Percentiles rank a stretch among this genome's conserved stretches.
Evolutionary conservation across 176 grass and related monocot species (phyloP).

Genomic region (Oryza glumipatula): DNA sequence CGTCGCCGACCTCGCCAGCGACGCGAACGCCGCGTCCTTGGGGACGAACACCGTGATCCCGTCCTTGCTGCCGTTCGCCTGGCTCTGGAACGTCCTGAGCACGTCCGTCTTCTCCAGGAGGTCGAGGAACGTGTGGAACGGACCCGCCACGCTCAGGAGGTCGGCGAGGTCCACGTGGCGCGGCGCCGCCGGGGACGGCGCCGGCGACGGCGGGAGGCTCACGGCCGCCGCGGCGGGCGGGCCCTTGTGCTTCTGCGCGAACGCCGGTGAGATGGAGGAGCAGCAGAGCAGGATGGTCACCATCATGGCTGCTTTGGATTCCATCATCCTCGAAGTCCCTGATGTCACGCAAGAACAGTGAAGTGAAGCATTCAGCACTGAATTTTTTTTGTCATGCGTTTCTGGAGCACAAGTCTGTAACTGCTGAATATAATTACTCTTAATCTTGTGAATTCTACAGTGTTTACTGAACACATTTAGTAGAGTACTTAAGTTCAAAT

Average conservation of each 20-base stretch:
- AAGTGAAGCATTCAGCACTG: conserved; percentile 17
- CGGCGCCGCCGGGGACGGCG: conserved; percentile 61
- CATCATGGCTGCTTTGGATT: conserved; percentile 42
- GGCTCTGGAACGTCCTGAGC: conserved; percentile 80
- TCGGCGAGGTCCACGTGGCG: conserved; percentile 80
- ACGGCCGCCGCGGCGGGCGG: conserved; percentile 52
- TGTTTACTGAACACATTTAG: background rate
- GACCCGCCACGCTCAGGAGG: conserved; percentile 83
- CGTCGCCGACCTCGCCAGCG: conserved; percentile 63
- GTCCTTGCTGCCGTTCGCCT: conserved; percentile 75
- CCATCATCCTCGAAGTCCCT: conserved; percentile 59
- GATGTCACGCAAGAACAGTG: conserved; percentile 40
- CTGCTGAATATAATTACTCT: background rate
- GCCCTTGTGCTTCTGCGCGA: conserved; percentile 56
- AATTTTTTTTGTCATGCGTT: background rate
- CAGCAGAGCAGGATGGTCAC: conserved; percentile 58
- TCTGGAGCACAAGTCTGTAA: background rate
- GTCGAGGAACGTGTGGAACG: conserved; percentile 78
- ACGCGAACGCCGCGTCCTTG: conserved; percentile 68
- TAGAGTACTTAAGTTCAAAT: background rate
- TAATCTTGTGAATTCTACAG: background rate
- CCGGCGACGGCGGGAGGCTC: conserved; percentile 58
- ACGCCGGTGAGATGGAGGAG: conserved; percentile 53
- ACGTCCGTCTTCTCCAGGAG: conserved; percentile 76
- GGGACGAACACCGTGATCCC: conserved; percentile 95